Percentiles rank a stretch among this genome's conserved stretches.
These are phyloP conservation scores for Cucumis hystrix DNA, from an alignment of 306 rosid species.

Conservation along the genomic window DNA sequence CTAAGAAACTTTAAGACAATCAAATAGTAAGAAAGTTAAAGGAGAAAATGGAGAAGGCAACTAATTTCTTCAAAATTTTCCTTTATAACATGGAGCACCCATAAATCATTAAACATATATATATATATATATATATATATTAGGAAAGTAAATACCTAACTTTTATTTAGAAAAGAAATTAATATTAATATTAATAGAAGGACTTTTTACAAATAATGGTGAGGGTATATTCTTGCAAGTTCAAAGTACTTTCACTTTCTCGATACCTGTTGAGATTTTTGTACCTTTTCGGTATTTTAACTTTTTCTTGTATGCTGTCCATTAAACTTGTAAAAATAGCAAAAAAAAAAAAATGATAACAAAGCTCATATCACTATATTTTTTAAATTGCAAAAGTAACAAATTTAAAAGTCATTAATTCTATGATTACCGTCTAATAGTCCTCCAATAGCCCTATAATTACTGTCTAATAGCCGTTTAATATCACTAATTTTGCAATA, in stretches of 20 bases:
- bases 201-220: neutral
- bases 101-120: neutral
- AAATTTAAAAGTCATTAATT: no score
- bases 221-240: neutral
- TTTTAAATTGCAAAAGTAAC: no score
- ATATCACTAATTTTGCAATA: no score
- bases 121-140: no score
- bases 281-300: neutral
- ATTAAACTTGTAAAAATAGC: no score
- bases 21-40: neutral
- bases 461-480: no score
- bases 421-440: no score
- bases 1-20: no score
- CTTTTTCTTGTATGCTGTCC: neutral
- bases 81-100: neutral
- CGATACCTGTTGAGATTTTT: neutral
- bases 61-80: neutral
- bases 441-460: no score
- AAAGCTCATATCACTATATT: no score
- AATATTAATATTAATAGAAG: neutral
- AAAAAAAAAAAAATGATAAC: no score
- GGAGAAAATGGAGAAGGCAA: neutral
- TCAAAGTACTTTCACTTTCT: conserved; percentile 2
- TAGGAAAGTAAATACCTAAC: neutral
- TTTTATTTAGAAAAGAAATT: neutral